Conservation (phyloP, 805 yeast genomes). For the Clavispora phyllophila region DNA sequence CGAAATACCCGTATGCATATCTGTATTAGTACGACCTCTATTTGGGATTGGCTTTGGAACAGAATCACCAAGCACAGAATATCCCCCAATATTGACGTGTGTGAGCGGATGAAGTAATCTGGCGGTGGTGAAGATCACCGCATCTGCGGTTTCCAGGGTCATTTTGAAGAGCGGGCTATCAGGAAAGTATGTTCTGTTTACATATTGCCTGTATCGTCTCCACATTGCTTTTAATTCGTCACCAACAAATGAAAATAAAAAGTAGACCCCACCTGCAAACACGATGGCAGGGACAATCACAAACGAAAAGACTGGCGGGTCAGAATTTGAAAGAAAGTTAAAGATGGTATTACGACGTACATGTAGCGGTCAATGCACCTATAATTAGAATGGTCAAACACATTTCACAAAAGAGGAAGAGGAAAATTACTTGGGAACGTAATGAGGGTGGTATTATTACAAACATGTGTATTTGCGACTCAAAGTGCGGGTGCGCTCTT, state of each 20-base stretch:
- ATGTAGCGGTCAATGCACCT: background rate
- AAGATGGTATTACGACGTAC: background rate
- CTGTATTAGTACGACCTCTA: background rate
- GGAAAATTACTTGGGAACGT: background rate
- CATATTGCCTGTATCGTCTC: background rate
- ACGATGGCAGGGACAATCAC: background rate
- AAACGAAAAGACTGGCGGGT: background rate
- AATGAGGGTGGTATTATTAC: background rate
- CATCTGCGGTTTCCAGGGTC: background rate
- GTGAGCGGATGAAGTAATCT: background rate
- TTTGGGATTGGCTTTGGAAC: background rate
- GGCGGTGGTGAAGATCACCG: background rate
- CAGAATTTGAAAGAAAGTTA: background rate
- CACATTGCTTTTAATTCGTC: background rate
- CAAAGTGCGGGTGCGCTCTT: background rate
- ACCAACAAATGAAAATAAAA: background rate
- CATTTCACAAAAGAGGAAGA: background rate
- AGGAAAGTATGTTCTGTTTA: background rate
- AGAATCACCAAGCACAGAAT: background rate
- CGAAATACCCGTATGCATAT: background rate
- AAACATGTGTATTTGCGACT: background rate
- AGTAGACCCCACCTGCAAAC: background rate
- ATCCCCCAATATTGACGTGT: background rate
- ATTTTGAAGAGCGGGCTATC: background rate
- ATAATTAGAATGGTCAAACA: background rate